A percentile compares a stretch with the other conserved stretches of the same genome.
Conservation (phyloP, 78 protist species). For the Bodo saltans region DNA sequence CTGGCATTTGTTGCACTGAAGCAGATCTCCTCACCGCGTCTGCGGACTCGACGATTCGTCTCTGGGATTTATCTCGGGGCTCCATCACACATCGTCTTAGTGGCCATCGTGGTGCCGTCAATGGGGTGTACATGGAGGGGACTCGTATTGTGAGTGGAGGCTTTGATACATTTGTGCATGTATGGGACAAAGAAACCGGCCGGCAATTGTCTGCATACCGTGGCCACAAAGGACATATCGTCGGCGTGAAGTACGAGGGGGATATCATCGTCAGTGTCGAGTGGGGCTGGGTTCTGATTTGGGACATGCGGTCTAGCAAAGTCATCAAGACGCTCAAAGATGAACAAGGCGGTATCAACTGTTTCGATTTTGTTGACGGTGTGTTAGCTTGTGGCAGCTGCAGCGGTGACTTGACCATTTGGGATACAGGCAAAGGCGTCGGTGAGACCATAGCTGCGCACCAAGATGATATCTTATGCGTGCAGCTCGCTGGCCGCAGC, state of each 20-base stretch:
- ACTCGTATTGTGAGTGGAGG: neutral
- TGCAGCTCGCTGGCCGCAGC: neutral
- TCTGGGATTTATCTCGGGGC: neutral
- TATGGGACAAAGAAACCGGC: neutral
- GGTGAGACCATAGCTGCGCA: neutral
- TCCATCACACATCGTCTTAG: neutral
- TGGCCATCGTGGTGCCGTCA: neutral
- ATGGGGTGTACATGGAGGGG: neutral
- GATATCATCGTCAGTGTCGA: neutral
- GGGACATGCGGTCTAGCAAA: neutral
- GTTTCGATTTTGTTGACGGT: neutral
- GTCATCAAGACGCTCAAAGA: neutral
- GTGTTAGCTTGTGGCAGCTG: neutral
- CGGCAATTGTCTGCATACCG: neutral
- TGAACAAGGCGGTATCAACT: neutral
- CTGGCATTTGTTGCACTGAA: neutral
- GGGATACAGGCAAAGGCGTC: neutral
- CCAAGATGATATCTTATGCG: neutral
- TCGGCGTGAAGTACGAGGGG: neutral
- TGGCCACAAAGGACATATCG: neutral
- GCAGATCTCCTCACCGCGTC: neutral
- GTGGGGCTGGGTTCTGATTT: neutral
- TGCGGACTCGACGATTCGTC: neutral
- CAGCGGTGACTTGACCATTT: neutral
- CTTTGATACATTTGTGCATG: neutral